These are phyloP conservation scores for Amesomyces nigricolor DNA, from an alignment of 2,329 filamentous ascomycete genomes.

Conservation along the genomic window DNA sequence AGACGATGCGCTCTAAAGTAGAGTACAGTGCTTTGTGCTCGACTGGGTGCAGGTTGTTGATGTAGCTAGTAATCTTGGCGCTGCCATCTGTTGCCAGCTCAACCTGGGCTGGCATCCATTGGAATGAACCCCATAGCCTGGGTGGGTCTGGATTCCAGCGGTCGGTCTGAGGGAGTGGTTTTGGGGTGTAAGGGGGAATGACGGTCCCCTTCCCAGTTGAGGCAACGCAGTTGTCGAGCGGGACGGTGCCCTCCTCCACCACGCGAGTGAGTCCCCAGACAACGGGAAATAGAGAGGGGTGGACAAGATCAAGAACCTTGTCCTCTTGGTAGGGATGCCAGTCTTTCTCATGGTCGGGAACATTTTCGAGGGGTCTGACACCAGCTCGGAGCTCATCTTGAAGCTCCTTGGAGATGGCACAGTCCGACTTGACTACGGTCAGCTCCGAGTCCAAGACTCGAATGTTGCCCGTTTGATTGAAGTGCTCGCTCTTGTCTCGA, in stretches of 20 bases:
- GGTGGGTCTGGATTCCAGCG: not conserved
- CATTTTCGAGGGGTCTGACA: constrained; percentile 44
- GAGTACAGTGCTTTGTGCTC: constrained; percentile 33
- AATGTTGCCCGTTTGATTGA: constrained; percentile 5
- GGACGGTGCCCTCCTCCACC: constrained; percentile 33
- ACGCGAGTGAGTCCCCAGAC: constrained; percentile 45
- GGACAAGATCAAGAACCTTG: constrained; percentile 56
- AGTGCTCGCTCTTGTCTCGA: constrained; percentile 5
- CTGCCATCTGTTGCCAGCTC: constrained; percentile 33
- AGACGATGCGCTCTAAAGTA: constrained; percentile 39
- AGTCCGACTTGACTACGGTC: constrained; percentile 47
- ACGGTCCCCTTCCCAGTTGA: constrained; percentile 29
- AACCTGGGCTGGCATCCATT: constrained; percentile 48
- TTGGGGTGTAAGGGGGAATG: constrained; percentile 15
- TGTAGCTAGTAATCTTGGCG: constrained; percentile 43
- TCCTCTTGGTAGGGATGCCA: constrained; percentile 55
- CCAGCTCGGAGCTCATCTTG: constrained; percentile 38
- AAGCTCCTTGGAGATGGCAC: constrained; percentile 35
- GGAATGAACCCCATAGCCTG: constrained; percentile 27
- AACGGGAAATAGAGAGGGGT: constrained; percentile 59
- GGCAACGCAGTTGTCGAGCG: constrained; percentile 30
- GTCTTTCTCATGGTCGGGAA: constrained; percentile 46
- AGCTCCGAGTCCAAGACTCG: constrained; percentile 9
- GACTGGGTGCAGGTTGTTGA: constrained; percentile 48
- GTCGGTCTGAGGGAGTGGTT: constrained; percentile 20